A percentile compares a stretch with the other conserved stretches of the same genome.
phyloP scores from a whole-genome alignment of 176 grass and related monocot species.

The Aegilops tauschii region DNA sequence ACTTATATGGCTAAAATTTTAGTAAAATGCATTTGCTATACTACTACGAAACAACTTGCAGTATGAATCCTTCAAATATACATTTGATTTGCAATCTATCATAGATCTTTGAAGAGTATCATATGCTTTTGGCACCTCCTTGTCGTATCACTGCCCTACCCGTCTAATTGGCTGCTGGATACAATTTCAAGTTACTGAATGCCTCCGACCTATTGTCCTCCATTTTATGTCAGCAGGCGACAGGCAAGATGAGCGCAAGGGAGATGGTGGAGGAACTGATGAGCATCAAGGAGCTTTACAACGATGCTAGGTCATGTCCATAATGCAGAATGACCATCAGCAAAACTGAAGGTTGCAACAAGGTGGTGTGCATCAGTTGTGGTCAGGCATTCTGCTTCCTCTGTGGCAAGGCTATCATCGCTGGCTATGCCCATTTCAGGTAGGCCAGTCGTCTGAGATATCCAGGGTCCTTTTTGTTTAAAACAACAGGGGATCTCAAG shows the following conservation, averaged over 20 bases:
- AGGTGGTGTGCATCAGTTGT: conserved; percentile 47
- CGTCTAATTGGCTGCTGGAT: neutral
- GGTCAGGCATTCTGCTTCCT: conserved; percentile 53
- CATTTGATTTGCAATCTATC: neutral
- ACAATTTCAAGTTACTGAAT: neutral
- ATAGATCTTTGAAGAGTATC: neutral
- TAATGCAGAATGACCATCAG: conserved; percentile 11
- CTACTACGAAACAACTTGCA: too few species aligned
- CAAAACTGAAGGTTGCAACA: conserved; percentile 30
- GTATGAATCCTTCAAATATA: neutral
- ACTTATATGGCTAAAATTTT: neutral
- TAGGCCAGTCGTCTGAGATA: neutral
- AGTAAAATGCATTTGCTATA: too few species aligned
- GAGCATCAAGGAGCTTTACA: neutral
- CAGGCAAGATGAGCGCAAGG: neutral
- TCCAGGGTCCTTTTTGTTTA: neutral
- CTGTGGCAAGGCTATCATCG: conserved; percentile 40
- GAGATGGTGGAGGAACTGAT: neutral
- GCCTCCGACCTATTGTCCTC: neutral
- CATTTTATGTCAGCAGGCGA: neutral
- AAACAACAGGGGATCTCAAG: neutral
- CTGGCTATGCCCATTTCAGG: conserved; percentile 45
- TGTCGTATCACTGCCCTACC: neutral
- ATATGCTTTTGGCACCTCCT: neutral
- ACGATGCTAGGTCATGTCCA: neutral